Base-by-base conservation (phyloP, 306 rosid genomes). In the Rosa multiflora region DNA sequence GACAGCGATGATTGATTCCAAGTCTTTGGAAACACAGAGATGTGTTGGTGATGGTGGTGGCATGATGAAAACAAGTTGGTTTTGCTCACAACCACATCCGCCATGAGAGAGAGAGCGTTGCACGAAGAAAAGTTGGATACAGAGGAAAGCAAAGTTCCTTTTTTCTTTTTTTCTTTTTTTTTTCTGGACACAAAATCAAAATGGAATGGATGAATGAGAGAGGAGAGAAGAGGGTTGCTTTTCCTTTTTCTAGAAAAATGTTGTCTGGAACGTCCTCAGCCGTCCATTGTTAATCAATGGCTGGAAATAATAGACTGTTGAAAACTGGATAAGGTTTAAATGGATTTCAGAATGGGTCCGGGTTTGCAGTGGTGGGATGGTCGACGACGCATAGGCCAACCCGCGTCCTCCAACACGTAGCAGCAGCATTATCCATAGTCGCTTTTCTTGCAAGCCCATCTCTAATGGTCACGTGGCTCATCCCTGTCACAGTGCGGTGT, bases 81-180 rank as follows among this genome's bases (percentile, higher is more conserved):
- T 79, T 90, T 86, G 87, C 80, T 72, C 43, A 91, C 80, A 77
- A 83, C 43, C n/a, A 32, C 78, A 49, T 83, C 88, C 1, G 94
- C 88, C 97, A 91, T 91, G 29, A 26, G 29, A 26, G 29, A 3
- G 10, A n/a, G 62, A 2, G 4, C 23, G 8, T 52, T 52, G 21
- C 5, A 5, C 18, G 9, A 53, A 53, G 59, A 5, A 49, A 49
- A 49, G 20, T 6, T 5, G 17, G 4, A 51, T 8, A 5, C 2
- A 47, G 4, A 47, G 5, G 21, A 14, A 52, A 52, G 56, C 37
- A 32, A 32, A 32, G 37, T 32, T 2, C 3, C 0, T 32, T 32
- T 32, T 32, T 32, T 32, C 2, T 32, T 32, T 32, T 32, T 32
- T 32, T 32, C 2, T 32, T 32, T 32, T 32, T 32, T 32, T 32